Percentiles rank a stretch among this genome's conserved stretches.
These are phyloP conservation scores for Blepharisma stoltei DNA, from an alignment of 73 alveolate species.

Conservation along the genomic window DNA sequence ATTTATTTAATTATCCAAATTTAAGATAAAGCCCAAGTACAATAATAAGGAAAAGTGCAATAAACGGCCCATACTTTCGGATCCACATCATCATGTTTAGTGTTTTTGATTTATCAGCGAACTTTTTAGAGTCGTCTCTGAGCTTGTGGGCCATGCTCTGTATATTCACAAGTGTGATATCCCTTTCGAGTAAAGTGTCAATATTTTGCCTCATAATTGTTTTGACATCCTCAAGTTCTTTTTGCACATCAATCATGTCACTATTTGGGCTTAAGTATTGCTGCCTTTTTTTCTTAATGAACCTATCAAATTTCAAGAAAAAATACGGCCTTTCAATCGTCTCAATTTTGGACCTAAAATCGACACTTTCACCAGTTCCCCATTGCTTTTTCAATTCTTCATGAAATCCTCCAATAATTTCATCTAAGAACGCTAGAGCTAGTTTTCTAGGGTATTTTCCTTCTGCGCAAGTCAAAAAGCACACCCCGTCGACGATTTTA, in stretches of 20 bases:
- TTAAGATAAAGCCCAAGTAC: neutral
- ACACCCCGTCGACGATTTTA: constrained; percentile 65
- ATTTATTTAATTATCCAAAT: neutral
- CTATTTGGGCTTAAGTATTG: constrained; percentile 57
- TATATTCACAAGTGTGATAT: constrained; percentile 55
- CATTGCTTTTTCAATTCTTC: constrained; percentile 77
- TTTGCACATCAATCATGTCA: constrained; percentile 65
- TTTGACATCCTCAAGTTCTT: constrained; percentile 74
- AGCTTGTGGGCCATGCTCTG: constrained; percentile 48
- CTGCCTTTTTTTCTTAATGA: constrained; percentile 67
- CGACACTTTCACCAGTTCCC: constrained; percentile 80
- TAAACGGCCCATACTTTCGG: constrained; percentile 43
- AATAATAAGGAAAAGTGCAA: constrained; percentile 28
- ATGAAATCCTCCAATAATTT: constrained; percentile 62
- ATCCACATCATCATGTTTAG: constrained; percentile 53
- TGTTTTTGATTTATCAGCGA: constrained; percentile 52
- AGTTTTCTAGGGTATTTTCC: constrained; percentile 72
- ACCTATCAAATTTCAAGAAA: constrained; percentile 76
- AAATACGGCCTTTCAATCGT: constrained; percentile 82
- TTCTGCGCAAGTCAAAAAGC: constrained; percentile 69
- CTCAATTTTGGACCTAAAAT: constrained; percentile 77
- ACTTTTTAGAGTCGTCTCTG: constrained; percentile 49
- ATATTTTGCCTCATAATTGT: constrained; percentile 82
- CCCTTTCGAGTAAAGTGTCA: constrained; percentile 77
- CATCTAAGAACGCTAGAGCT: constrained; percentile 74